phyloP scores from a whole-genome alignment of 1,139 yeast genomes.

The Saccharomyces pastorianus region DNA sequence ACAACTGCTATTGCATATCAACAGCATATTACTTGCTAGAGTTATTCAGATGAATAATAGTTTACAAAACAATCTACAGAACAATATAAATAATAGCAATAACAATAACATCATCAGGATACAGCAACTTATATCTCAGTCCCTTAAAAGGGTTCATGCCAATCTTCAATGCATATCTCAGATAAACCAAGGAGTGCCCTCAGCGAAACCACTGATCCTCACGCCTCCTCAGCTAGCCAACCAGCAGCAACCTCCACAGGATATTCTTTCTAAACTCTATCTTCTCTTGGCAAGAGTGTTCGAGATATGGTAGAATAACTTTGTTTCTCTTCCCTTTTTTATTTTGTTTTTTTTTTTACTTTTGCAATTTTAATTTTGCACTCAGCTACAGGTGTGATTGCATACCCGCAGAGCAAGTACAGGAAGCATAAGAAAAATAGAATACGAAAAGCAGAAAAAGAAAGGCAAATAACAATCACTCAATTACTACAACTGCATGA shows the following conservation, averaged over 20 bases:
- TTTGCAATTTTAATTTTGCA: no score
- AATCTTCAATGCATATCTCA: slow-evolving; percentile 32
- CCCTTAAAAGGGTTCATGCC: slow-evolving; percentile 30
- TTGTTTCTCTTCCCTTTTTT: not conserved
- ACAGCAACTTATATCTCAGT: slow-evolving; percentile 22
- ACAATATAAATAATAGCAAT: slow-evolving; percentile 9
- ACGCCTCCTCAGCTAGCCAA: slow-evolving; percentile 25
- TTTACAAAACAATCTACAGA: slow-evolving; percentile 3
- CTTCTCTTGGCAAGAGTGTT: slow-evolving; percentile 28
- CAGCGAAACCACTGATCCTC: slow-evolving; percentile 25
- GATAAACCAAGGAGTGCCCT: slow-evolving; percentile 27
- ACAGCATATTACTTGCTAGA: slow-evolving; percentile 27
- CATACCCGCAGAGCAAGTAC: not conserved
- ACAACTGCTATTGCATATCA: slow-evolving; percentile 29
- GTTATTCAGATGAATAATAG: slow-evolving; percentile 21
- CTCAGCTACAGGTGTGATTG: not conserved
- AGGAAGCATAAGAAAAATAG: not conserved
- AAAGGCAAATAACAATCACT: not conserved
- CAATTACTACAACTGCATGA: not conserved
- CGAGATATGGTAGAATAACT: slow-evolving; percentile 26
- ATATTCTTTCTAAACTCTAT: slow-evolving; percentile 29
- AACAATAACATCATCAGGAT: slow-evolving; percentile 4
- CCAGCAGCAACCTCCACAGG: slow-evolving; percentile 20
- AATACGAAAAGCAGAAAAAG: not conserved
- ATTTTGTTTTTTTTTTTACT: not conserved